phyloP scores from a whole-genome alignment of 352 stramenopile genomes.

The Phytophthora pluvialis region DNA sequence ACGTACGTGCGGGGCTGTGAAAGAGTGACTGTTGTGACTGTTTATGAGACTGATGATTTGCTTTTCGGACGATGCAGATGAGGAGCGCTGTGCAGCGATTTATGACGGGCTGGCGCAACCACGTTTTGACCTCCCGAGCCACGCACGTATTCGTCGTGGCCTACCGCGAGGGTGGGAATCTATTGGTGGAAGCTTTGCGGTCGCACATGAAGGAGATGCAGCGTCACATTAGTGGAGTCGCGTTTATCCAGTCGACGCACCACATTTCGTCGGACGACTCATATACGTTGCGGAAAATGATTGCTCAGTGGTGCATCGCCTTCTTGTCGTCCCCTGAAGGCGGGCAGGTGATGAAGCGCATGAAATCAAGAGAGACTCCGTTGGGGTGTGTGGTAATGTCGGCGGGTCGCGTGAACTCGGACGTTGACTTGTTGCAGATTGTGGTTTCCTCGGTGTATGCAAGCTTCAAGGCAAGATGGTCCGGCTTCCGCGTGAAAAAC shows the following conservation, averaged over 20 bases:
- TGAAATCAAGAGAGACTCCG: constrained; percentile 64
- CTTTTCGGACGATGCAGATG: constrained; percentile 44
- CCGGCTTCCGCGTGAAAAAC: constrained; percentile 77
- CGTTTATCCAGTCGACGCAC: constrained; percentile 72
- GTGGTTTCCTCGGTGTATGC: constrained; percentile 66
- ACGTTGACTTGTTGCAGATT: constrained; percentile 59
- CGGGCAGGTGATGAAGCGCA: constrained; percentile 48
- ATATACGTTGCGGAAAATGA: constrained; percentile 71
- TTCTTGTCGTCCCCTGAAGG: constrained; percentile 53
- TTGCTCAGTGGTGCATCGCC: constrained; percentile 71
- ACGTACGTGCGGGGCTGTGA: constrained; percentile 40
- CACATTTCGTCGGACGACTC: constrained; percentile 58
- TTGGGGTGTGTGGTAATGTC: constrained; percentile 65
- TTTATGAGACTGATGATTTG: constrained; percentile 13
- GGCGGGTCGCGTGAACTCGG: constrained; percentile 44
- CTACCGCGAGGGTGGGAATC: constrained; percentile 61
- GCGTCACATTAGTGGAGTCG: constrained; percentile 70
- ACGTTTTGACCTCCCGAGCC: constrained; percentile 64
- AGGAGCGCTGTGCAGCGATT: constrained; percentile 60
- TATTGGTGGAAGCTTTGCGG: constrained; percentile 65
- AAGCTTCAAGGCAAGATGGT: constrained; percentile 76
- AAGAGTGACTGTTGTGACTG: neutral
- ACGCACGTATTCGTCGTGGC: constrained; percentile 73
- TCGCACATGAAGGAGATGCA: constrained; percentile 71
- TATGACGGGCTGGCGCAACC: constrained; percentile 76